Evolutionary conservation across 805 yeast genomes (phyloP).

Genomic region (Spathaspora passalidarum): DNA sequence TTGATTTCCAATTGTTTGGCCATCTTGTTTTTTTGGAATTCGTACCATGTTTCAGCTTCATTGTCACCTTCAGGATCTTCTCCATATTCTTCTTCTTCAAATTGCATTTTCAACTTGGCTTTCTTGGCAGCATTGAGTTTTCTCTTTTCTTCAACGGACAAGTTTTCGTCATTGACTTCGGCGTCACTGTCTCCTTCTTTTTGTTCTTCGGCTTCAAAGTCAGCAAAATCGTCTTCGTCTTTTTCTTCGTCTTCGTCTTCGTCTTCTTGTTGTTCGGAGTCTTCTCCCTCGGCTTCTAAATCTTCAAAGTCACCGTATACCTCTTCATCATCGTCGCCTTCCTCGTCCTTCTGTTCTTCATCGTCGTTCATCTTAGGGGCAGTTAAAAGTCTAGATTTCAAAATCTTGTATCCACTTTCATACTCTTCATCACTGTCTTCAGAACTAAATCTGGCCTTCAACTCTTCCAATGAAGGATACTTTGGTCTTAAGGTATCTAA

Average conservation of each 20-base stretch:
- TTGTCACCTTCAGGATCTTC: slow-evolving; percentile 66
- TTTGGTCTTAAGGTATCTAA: slow-evolving; percentile 37
- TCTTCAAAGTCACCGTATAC: slow-evolving; percentile 58
- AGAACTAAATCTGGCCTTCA: slow-evolving; percentile 46
- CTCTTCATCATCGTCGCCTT: slow-evolving; percentile 44
- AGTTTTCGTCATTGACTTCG: slow-evolving; percentile 36
- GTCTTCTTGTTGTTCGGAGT: slow-evolving; percentile 23
- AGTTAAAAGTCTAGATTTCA: slow-evolving; percentile 49
- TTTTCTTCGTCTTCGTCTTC: slow-evolving; percentile 26
- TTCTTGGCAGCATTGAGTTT: slow-evolving; percentile 83
- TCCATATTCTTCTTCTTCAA: slow-evolving; percentile 73
- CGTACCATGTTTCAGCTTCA: slow-evolving; percentile 96
- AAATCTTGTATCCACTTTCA: slow-evolving; percentile 36
- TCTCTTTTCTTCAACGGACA: slow-evolving; percentile 72
- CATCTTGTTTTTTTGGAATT: slow-evolving; percentile 93
- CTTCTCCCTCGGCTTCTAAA: slow-evolving; percentile 35
- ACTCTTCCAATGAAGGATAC: slow-evolving; percentile 39
- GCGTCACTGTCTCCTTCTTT: slow-evolving; percentile 37
- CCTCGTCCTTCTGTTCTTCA: slow-evolving; percentile 26
- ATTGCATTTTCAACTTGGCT: slow-evolving; percentile 82
- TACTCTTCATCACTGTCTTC: slow-evolving; percentile 35
- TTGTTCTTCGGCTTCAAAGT: slow-evolving; percentile 51
- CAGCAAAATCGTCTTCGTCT: slow-evolving; percentile 45
- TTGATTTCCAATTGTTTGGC: slow-evolving; percentile 94
- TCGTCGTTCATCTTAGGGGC: slow-evolving; percentile 47